phyloP scores from a whole-genome alignment of 805 yeast genomes.

The Barnettozyma salicaria region DNA sequence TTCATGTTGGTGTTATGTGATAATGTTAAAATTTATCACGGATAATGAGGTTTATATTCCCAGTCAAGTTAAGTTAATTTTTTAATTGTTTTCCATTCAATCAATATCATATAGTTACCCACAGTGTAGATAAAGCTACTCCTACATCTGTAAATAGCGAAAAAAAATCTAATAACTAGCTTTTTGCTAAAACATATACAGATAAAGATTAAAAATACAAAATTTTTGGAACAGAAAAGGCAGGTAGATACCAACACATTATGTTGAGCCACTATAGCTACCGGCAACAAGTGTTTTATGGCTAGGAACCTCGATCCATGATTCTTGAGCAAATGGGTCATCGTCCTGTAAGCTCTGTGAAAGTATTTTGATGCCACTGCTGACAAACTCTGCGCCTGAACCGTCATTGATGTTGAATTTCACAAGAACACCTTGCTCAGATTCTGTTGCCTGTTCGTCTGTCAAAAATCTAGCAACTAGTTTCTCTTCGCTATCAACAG shows the following conservation, averaged over 20 bases:
- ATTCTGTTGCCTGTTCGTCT: slow-evolving; percentile 61
- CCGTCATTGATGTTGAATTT: slow-evolving; percentile 47
- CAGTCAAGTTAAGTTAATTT: too few species aligned
- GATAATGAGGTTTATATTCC: too few species aligned
- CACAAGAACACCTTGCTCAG: slow-evolving; percentile 66
- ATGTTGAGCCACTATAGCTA: slow-evolving; percentile 28
- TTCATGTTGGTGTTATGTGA: slow-evolving; percentile 13
- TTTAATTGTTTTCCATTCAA: too few species aligned
- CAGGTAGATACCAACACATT: too few species aligned
- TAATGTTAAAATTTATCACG: too few species aligned
- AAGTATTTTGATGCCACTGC: slow-evolving; percentile 36
- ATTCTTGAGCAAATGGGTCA: slow-evolving; percentile 34
- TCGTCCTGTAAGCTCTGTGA: slow-evolving; percentile 31
- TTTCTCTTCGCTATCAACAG: slow-evolving; percentile 46
- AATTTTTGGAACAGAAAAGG: too few species aligned
- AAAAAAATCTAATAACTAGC: too few species aligned
- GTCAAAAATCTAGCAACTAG: slow-evolving; percentile 85
- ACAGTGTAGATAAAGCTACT: too few species aligned
- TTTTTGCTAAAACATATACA: too few species aligned
- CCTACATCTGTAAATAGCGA: too few species aligned
- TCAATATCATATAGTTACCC: too few species aligned
- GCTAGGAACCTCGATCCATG: slow-evolving; percentile 31
- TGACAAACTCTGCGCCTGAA: slow-evolving; percentile 40
- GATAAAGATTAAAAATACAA: background rate
- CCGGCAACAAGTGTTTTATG: slow-evolving; percentile 34